Base-by-base conservation (phyloP, 2,329 filamentous ascomycete species). In the Zopfia rhizophila region DNA sequence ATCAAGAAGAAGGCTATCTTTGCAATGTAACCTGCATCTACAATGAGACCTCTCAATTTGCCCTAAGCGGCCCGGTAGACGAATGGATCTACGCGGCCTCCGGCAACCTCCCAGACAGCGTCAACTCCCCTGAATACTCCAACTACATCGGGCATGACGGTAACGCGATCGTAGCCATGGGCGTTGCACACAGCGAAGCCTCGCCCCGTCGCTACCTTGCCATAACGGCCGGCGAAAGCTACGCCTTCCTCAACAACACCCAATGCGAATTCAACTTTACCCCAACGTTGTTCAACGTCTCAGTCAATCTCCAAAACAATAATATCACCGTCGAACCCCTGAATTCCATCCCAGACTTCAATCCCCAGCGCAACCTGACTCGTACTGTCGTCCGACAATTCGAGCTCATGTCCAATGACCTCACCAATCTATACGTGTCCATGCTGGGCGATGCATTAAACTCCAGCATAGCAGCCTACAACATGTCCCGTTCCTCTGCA, bases 381-480 rank as follows among this genome's bases (percentile, higher is more conserved):
- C 45, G 48, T 19, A 62, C 62, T 0, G 36, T 63, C 1, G 57
- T 71, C 4, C 63, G 67, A 3, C 63, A 72, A 29, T 67, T 72
- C 30, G 61, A 70, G 42, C 49, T 68, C n/a, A 62, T 72, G 14
- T 63, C 70, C 4, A 72, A 72, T 35, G 69, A 71, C 44, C 55
- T 70, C 44, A 73, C 65, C 2, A 74, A 66, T 28, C 33, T 74
- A 2, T 70, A 72, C 50, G 61, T 66, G 14, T 74, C 70, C 0
- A 58, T 69, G 0, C 60, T 73, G 1, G 71, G 71, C 13, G 55
- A 69, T 30, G 63, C 71, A 1, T 55, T 74, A 29, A 66, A 70
- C 22, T 53, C 61, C 7, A 70, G 64, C 42, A 68, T 72, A 28
- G 59, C 51, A 6, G 55, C 59, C 4, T 64, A 55, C 59, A 58